These are phyloP conservation scores for Barnettozyma hawaiiensis DNA, from an alignment of 1,139 yeast genomes.

Conservation along the genomic window DNA sequence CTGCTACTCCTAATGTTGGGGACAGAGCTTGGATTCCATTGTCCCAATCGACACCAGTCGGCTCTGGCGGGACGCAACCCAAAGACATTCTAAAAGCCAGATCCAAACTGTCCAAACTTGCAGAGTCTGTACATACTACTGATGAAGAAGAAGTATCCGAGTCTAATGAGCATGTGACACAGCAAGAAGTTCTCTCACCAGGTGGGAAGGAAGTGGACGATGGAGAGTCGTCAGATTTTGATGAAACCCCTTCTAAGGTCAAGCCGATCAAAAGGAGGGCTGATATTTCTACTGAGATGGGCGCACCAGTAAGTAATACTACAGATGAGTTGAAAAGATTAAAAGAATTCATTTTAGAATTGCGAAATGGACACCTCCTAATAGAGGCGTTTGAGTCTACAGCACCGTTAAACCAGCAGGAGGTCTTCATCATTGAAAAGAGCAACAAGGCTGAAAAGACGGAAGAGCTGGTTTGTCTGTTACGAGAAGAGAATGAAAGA, in stretches of 20 bases:
- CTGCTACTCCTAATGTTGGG: slow-evolving; percentile 8
- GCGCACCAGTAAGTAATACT: background rate
- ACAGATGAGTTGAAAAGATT: slow-evolving; percentile 18
- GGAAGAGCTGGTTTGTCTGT: background rate
- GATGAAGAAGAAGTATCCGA: slow-evolving; percentile 4
- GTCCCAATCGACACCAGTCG: slow-evolving; percentile 24
- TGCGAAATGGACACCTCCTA: slow-evolving; percentile 14
- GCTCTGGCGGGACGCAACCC: slow-evolving; percentile 16
- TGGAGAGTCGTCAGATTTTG: slow-evolving; percentile 10
- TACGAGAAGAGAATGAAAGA: slow-evolving; percentile 5
- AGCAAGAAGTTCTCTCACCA: background rate
- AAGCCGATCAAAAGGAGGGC: slow-evolving; percentile 3
- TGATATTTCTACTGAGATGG: background rate
- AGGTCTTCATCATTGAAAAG: slow-evolving; percentile 1
- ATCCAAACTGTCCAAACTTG: slow-evolving; percentile 21
- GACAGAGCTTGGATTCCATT: slow-evolving; percentile 22
- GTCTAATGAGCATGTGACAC: background rate
- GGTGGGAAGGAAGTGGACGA: slow-evolving; percentile 6
- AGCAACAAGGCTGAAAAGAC: background rate
- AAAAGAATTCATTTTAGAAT: slow-evolving; percentile 11
- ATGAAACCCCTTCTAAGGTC: slow-evolving; percentile 23
- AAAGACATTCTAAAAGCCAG: slow-evolving; percentile 21
- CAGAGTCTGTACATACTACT: slow-evolving; percentile 9
- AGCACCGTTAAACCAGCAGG: background rate
- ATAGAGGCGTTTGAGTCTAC: slow-evolving; percentile 4